Evolutionary conservation across 2,329 filamentous ascomycete species (phyloP).

Genomic region (Ophiostoma perfectum): DNA sequence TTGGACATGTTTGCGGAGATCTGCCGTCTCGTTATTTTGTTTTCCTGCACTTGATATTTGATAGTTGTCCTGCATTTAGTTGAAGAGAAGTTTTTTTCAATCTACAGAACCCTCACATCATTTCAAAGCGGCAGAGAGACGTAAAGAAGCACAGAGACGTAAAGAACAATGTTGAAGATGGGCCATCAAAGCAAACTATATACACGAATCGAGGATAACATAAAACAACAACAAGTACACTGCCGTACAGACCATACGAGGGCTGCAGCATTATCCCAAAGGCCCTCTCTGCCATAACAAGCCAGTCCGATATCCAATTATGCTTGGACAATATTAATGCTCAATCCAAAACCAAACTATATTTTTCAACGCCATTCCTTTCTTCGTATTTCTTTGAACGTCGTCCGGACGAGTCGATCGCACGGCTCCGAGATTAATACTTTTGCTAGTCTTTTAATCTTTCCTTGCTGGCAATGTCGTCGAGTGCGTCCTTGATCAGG

Average conservation of each 20-base stretch:
- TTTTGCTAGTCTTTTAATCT: constrained; percentile 53
- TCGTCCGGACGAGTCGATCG: neutral
- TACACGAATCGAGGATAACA: constrained; percentile 3
- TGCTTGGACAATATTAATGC: neutral
- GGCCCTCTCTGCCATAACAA: neutral
- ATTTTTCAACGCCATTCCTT: neutral
- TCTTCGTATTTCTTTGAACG: neutral
- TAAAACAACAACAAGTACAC: neutral
- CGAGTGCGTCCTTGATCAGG: constrained; percentile 74
- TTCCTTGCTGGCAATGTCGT: constrained; percentile 65
- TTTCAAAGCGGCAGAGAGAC: too few relatives aligned
- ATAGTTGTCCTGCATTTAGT: neutral
- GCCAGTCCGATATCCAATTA: neutral
- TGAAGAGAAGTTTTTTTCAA: neutral
- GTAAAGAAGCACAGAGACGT: too few relatives aligned
- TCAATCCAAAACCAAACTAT: neutral
- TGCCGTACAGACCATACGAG: neutral
- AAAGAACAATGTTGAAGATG: too few relatives aligned
- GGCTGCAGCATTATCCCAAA: neutral
- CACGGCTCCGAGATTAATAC: neutral
- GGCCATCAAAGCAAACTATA: constrained; percentile 4
- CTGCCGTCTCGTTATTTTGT: too few relatives aligned
- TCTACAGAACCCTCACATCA: neutral
- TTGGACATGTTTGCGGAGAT: neutral
- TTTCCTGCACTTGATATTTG: neutral